Evolutionary conservation across 148 eudicot genomes (phyloP).

Genomic region (Chenopodium formosanum): DNA sequence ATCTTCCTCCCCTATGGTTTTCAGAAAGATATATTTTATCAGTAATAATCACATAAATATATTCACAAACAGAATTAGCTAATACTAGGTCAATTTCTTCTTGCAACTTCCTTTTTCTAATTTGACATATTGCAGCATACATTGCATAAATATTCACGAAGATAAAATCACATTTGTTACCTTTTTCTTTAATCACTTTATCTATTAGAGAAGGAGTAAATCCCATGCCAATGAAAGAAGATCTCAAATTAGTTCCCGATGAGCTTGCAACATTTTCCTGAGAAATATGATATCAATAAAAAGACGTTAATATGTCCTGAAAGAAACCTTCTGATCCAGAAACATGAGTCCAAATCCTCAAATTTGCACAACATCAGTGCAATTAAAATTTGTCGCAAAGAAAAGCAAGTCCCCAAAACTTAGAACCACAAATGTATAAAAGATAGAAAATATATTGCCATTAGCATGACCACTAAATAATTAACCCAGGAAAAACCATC

Average conservation of each 20-base stretch:
- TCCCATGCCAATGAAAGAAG: constrained; percentile 86
- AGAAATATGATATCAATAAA: neutral
- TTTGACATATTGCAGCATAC: neutral
- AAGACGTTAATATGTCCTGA: neutral
- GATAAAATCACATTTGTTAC: neutral
- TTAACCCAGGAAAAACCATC: neutral
- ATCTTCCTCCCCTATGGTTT: constrained; percentile 66
- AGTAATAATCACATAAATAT: neutral
- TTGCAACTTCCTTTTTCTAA: neutral
- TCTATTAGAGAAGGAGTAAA: constrained; percentile 71
- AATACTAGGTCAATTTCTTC: neutral
- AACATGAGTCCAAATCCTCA: constrained; percentile 6
- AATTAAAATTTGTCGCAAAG: neutral
- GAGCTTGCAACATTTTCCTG: constrained; percentile 89
- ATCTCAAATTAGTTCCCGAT: constrained; percentile 70
- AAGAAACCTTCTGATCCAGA: neutral
- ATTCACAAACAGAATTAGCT: neutral
- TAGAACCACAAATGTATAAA: neutral
- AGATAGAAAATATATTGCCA: neutral
- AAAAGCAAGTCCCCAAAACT: neutral
- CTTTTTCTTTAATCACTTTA: constrained; percentile 46
- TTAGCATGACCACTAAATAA: neutral
- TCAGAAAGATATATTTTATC: constrained; percentile 11
- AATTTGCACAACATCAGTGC: neutral
- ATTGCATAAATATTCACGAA: neutral